A percentile compares a stretch with the other conserved stretches of the same genome.
Conservation (phyloP, 2,329 filamentous ascomycete genomes). For the Tolypocladium ovalisporum region DNA sequence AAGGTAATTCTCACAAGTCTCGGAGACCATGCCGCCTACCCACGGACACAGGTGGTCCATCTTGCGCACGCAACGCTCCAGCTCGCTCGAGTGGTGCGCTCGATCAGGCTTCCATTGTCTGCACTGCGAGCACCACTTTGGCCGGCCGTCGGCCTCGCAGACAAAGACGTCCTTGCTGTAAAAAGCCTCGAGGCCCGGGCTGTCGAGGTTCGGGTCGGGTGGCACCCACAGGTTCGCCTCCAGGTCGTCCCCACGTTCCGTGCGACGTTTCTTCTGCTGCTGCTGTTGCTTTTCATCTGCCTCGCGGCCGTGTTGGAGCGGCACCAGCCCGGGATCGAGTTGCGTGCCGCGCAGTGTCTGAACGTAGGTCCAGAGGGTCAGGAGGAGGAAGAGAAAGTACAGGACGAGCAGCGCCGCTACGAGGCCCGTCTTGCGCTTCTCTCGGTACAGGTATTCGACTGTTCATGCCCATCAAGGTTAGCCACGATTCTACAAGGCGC, state of each 20-base stretch:
- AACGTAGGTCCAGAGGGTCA: constrained; percentile 57
- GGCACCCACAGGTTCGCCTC: constrained; percentile 20
- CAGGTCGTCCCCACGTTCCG: constrained; percentile 8
- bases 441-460: constrained; percentile 59
- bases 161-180: constrained; percentile 77
- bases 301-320: constrained; percentile 35
- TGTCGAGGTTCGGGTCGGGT: constrained; percentile 43
- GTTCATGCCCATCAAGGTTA: neutral
- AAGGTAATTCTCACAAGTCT: constrained; percentile 49
- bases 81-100: constrained; percentile 74
- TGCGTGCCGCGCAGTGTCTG: constrained; percentile 60
- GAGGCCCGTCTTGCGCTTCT: constrained; percentile 35
- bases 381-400: constrained; percentile 60
- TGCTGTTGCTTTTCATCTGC: constrained; percentile 17
- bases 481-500: neutral
- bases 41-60: constrained; percentile 97
- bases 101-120: constrained; percentile 82
- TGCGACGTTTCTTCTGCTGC: constrained; percentile 3
- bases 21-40: constrained; percentile 87
- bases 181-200: constrained; percentile 61
- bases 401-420: constrained; percentile 61
- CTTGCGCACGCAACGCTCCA: constrained; percentile 70
- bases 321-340: constrained; percentile 62
- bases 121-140: constrained; percentile 77
- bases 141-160: constrained; percentile 74